These are phyloP conservation scores for Ustilago sp. DNA, from an alignment of 1,284 basidiomycete species.

Conservation along the genomic window DNA sequence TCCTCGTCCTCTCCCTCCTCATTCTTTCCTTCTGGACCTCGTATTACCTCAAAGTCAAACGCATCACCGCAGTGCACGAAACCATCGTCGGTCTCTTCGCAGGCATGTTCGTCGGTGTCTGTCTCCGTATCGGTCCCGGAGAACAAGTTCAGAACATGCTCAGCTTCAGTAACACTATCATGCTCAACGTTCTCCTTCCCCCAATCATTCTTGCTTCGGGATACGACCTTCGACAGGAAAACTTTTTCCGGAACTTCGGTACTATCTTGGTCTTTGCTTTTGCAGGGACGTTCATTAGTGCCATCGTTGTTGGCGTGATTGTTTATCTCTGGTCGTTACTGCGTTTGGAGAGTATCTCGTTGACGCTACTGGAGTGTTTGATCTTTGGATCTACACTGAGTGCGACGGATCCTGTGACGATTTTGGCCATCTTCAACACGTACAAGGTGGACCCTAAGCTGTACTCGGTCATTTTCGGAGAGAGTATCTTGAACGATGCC, in stretches of 20 bases:
- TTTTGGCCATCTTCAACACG: constrained; percentile 97
- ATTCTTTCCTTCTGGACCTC: constrained; percentile 94
- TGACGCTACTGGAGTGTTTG: constrained; percentile 79
- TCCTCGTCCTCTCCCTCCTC: constrained; percentile 87
- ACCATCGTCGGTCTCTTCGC: constrained; percentile 95
- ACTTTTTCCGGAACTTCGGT: constrained; percentile 82
- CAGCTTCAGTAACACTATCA: constrained; percentile 95
- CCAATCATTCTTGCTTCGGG: constrained; percentile 98
- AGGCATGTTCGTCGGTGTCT: constrained; percentile 91
- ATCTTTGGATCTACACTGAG: constrained; percentile 96
- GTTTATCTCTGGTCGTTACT: constrained; percentile 95
- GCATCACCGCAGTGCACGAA: constrained; percentile 95
- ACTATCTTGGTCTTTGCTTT: constrained; percentile 93
- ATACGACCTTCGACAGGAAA: constrained; percentile 96
- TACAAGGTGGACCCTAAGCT: constrained; percentile 99
- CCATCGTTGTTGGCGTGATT: constrained; percentile 92
- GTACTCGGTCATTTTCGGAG: constrained; percentile 97
- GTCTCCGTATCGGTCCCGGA: constrained; percentile 89
- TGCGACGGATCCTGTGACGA: constrained; percentile 97
- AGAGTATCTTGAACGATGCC: constrained; percentile 96
- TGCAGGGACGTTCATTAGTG: constrained; percentile 94
- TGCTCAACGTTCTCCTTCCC: constrained; percentile 96
- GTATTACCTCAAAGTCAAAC: constrained; percentile 96
- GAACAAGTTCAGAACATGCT: constrained; percentile 97
- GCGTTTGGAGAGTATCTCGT: constrained; percentile 72